Base-by-base conservation (phyloP, 2,329 filamentous ascomycete species). In the Monascus ruber region DNA sequence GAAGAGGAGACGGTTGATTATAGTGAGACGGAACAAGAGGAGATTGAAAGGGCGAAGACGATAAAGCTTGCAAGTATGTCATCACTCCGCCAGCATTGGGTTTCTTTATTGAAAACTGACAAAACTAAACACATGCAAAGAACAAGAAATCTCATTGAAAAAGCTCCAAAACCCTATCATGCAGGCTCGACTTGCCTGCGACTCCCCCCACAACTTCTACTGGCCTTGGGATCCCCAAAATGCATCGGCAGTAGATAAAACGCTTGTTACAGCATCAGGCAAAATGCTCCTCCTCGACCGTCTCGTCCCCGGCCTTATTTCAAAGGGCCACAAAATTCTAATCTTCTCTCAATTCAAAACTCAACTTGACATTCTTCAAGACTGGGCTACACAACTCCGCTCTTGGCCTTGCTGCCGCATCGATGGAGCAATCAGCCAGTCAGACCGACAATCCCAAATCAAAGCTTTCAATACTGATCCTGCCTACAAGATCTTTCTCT, bases 301-400 rank as follows among this genome's bases (percentile, higher is more conserved):
- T 0, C 72, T 98, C 0, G 73, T 98, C 0, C 83, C 84, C 0
- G 72, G 72, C 2, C 72, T 98, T 0, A 81, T 98, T 42, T 48
- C 68, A 0, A 72, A 76, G 1, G 81, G 76, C 3, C 88, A 95
- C 66, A 96, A 96, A 55, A 82, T 96, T 26, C 75, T 98, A 34
- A 86, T 98, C 37, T 98, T 98, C 62, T 93, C 85, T 0, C 91
- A 98, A 55, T 98, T 98, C 66, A 93, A 88, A 42, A 94, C 83
- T 0, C 88, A 94, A 47, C 76, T 98, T 0, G 87, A 96, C 53
- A 83, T 98, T 2, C 70, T 98, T 0, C 79, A 93, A 46, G 83
- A 89, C 40, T 98, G 94, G 65, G 86, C 86, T 35, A 69, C 66
- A 3, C 74, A 79, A n/a, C 72, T 96, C 1, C 81, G 85, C 5